A percentile compares a stretch with the other conserved stretches of the same genome.
Evolutionary conservation across 2,329 filamentous ascomycete genomes (phyloP).

Genomic region (Rhinocladiella similis): DNA sequence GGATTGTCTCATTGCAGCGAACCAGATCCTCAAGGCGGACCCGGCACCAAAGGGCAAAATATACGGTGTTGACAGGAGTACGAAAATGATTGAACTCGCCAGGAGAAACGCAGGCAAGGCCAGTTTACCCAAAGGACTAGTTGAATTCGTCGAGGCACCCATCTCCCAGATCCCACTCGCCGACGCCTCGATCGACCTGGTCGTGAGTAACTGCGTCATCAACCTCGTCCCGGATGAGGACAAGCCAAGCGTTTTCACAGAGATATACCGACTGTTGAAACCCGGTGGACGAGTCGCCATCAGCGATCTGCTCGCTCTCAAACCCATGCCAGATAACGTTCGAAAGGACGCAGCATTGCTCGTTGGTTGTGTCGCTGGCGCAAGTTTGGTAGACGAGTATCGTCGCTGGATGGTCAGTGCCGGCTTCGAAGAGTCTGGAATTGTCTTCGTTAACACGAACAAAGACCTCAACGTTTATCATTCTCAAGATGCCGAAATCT

Average conservation of each 20-base stretch:
- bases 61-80: conserved; percentile 2
- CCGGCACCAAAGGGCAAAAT: conserved; percentile 3
- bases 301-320: conserved; percentile 56
- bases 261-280: conserved; percentile 60
- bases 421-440: conserved; percentile 48
- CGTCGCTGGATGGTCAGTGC: conserved; percentile 51
- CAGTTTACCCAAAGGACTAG: conserved; percentile 17
- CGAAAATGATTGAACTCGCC: not conserved
- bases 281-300: conserved; percentile 59
- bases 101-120: conserved; percentile 1
- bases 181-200: conserved; percentile 49
- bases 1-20: not conserved
- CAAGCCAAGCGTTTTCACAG: conserved; percentile 56
- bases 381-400: conserved; percentile 55
- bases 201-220: conserved; percentile 65
- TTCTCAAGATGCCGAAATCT: conserved; percentile 4
- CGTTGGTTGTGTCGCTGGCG: conserved; percentile 62
- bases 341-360: conserved; percentile 53
- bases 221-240: conserved; percentile 58
- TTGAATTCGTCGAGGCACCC: conserved; percentile 51
- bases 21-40: not conserved
- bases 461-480: conserved; percentile 39
- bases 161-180: conserved; percentile 54
- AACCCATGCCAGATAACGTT: conserved; percentile 46
- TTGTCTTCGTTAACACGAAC: conserved; percentile 48